Evolutionary conservation across 2,329 filamentous ascomycete species (phyloP), one percentile per base, ranked within the genome.

Genomic region (Xylariaceae sp.): DNA sequence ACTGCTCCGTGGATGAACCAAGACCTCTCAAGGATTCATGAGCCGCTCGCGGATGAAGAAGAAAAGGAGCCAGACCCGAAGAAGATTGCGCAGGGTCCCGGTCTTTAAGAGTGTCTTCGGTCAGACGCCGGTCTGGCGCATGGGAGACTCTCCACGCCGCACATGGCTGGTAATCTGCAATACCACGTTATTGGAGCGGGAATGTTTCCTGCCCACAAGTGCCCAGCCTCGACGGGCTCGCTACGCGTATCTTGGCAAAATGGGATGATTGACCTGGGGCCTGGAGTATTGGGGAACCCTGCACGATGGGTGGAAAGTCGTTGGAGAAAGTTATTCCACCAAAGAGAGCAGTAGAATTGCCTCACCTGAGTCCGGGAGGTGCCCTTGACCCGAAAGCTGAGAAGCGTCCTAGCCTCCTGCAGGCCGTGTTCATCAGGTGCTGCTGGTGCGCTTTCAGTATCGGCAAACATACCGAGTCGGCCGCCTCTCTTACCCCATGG

Each of bases 401-500:
- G 22, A 26, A 26, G 22, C 22, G 22, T 11, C 22, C 11, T 6
- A 26, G 22, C 22, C 22, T 6, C 11, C 22, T 26, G 22, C 11
- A 26, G 6, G 11, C 22, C n/a, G n/a, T n/a, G n/a, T n/a, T n/a
- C n/a, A n/a, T n/a, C n/a, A n/a, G n/a, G n/a, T n/a, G n/a, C n/a
- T n/a, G n/a, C n/a, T n/a, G n/a, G n/a, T n/a, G n/a, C n/a, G n/a
- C n/a, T n/a, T n/a, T n/a, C n/a, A n/a, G n/a, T n/a, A n/a, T n/a
- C n/a, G n/a, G n/a, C n/a, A n/a, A n/a, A n/a, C n/a, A n/a, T n/a
- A n/a, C n/a, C n/a, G n/a, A n/a, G n/a, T n/a, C n/a, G n/a, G n/a
- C n/a, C n/a, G 22, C 22, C 11, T 26, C 34, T 34, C 32, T 39
- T 52, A 46, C 50, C 48, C 50, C 50, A 43, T 51, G 48, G 48